Evolutionary conservation across 257 asterid genomes (phyloP).

Genomic region (Galeopsis tetrahit): DNA sequence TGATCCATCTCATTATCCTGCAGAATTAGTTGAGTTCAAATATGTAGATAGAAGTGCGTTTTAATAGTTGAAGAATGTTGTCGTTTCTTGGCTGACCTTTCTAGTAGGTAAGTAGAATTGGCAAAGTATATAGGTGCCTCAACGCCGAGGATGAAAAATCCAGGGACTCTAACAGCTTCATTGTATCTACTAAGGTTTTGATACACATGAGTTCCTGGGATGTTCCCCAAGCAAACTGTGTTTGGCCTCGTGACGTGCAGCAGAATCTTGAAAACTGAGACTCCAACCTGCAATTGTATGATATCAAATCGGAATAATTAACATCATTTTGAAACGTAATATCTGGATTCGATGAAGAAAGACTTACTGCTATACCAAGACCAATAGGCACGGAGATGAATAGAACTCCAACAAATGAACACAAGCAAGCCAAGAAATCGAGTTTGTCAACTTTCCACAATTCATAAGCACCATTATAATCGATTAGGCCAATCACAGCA

Average conservation of each 20-base stretch:
- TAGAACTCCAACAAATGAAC: conserved; percentile 88
- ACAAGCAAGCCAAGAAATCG: conserved; percentile 76
- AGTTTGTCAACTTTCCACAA: conserved; percentile 95
- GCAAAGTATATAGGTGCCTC: conserved; percentile 95
- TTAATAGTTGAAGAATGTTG: neutral
- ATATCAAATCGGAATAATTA: neutral
- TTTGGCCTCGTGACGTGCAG: conserved; percentile 94
- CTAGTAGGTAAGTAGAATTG: conserved; percentile 80
- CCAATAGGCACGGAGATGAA: conserved; percentile 95
- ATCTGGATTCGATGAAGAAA: neutral
- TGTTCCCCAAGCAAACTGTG: conserved; percentile 63
- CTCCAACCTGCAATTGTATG: conserved; percentile 39
- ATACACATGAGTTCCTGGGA: conserved; percentile 81
- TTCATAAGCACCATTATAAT: conserved; percentile 66
- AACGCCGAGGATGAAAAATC: conserved; percentile 71
- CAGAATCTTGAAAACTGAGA: conserved; percentile 75
- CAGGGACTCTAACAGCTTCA: conserved; percentile 71
- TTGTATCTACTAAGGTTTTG: conserved; percentile 69
- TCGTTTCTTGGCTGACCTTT: conserved; percentile 54
- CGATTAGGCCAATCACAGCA: conserved; percentile 88
- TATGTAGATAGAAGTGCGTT: neutral
- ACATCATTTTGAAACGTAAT: neutral
- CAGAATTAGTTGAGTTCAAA: conserved; percentile 15
- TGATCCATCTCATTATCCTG: conserved; percentile 86
- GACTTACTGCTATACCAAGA: conserved; percentile 84